A percentile compares a stretch with the other conserved stretches of the same genome.
These are phyloP conservation scores for Neopestalotiopsis clavispora DNA, from an alignment of 2,329 filamentous ascomycete genomes.

Conservation along the genomic window DNA sequence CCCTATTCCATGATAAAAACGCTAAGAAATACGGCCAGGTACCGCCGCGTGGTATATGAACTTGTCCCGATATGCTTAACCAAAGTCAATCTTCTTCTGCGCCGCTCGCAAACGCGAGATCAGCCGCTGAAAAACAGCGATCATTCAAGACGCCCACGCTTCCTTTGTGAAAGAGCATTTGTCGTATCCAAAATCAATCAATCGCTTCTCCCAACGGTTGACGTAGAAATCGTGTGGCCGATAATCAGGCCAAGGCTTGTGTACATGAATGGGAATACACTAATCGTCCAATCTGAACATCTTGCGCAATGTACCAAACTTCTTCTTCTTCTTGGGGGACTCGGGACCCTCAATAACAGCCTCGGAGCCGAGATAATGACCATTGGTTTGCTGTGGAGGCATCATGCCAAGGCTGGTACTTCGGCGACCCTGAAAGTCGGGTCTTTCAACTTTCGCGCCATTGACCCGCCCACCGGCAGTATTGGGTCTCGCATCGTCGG, in stretches of 20 bases:
- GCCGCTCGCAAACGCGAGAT: neutral
- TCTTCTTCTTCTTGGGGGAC: slow-evolving; percentile 60
- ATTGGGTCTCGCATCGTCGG: slow-evolving; percentile 30
- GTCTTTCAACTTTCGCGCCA: slow-evolving; percentile 19
- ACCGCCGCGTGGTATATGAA: neutral
- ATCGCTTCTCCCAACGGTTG: neutral
- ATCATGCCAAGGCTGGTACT: slow-evolving; percentile 34
- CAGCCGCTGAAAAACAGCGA: too few relatives aligned
- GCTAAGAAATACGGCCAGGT: neutral
- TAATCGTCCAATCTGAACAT: slow-evolving; percentile 63
- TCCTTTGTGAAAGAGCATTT: neutral
- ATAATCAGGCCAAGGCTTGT: neutral
- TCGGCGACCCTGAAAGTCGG: slow-evolving; percentile 26
- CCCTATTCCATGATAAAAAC: neutral
- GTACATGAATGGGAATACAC: slow-evolving; percentile 20
- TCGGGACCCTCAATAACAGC: slow-evolving; percentile 22
- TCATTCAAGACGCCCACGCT: too few relatives aligned
- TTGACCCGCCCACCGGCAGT: slow-evolving; percentile 37
- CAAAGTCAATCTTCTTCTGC: neutral
- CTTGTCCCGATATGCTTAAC: neutral
- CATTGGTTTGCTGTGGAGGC: slow-evolving; percentile 44
- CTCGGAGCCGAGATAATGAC: slow-evolving; percentile 34
- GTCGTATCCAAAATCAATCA: neutral
- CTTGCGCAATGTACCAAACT: slow-evolving; percentile 68
- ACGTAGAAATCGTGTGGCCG: neutral